Evolutionary conservation across 2,329 filamentous ascomycete genomes (phyloP), one percentile per base, ranked within the genome.

Genomic region (Neurospora sp.): DNA sequence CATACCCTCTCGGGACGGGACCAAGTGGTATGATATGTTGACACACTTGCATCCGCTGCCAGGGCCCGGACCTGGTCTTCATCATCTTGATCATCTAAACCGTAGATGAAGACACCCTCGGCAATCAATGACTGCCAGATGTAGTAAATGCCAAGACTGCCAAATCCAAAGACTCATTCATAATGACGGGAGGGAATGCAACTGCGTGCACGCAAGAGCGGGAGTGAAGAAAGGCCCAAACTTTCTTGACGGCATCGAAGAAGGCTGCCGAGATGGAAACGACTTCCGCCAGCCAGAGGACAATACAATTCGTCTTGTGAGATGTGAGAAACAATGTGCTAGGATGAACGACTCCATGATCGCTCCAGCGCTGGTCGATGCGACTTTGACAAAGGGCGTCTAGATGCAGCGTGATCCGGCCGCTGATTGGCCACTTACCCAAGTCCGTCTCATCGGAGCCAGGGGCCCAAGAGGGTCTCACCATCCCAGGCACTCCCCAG

Each of bases 391-490:
- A 62, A 62, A 71, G 68, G 75, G 77, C 77, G 77, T 78, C 71
- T 77, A 78, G 28, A 71, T 77, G 76, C 76, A 76, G 73, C 70
- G 77, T 78, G 77, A 78, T 73, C 33, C 70, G n/a, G 23, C 11
- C 39, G 12, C 62, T 76, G 73, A 77, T 78, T 78, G 76, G 77
- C 40, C 65, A 19, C 6, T 28, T 2, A 36, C 46, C 52, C 52
- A 36, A 62, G 52, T 62, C 52, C 52, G 52, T 62, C 39, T 65
- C 19, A 10, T 15, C 5, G 4, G 11, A 4, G 19, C 12, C 71
- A 69, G 68, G 70, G 66, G 66, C 43, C 68, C 37, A 40, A 10
- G 12, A 23, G 52, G 52, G 23, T 62, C 52, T 62, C 28, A 36
- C 52, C 52, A 62, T 15, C 52, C 52, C n/a, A 46, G 52, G 23